Evolutionary conservation across 805 yeast species (phyloP).

Genomic region (Kregervanrija delftensis): DNA sequence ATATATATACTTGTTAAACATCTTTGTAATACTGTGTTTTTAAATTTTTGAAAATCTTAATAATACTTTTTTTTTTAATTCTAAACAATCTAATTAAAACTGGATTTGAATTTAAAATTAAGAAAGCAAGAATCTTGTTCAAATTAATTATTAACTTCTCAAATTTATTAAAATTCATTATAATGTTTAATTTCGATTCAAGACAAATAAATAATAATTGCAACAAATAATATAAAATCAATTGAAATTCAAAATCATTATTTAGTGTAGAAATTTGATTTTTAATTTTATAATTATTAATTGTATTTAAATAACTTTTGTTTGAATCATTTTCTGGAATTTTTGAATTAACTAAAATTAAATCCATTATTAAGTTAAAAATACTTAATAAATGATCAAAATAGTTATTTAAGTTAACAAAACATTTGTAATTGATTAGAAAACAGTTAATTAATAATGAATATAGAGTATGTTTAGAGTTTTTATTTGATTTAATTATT

Average conservation of each 20-base stretch:
- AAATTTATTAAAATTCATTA: not conserved
- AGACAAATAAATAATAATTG: constrained; percentile 8
- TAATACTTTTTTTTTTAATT: not conserved
- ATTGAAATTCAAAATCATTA: constrained; percentile 1
- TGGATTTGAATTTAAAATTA: constrained; percentile 14
- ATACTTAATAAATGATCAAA: constrained; percentile 1
- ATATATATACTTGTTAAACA: too few relatives aligned
- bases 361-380: constrained; percentile 9
- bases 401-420: constrained; percentile 2
- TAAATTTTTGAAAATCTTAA: too few relatives aligned
- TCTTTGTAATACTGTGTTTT: too few relatives aligned
- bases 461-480: too few relatives aligned
- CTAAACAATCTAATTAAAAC: constrained; percentile 11
- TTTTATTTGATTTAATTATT: too few relatives aligned
- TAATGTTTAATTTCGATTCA: not conserved
- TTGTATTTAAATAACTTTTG: constrained; percentile 1
- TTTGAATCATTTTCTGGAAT: not conserved
- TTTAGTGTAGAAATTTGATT: constrained; percentile 2
- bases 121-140: constrained; percentile 13
- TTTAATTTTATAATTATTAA: constrained; percentile 6
- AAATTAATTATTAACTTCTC: constrained; percentile 1
- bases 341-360: constrained; percentile 4
- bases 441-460: constrained; percentile 8
- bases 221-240: constrained; percentile 6
- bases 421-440: constrained; percentile 7